Conservation (phyloP, 1,139 yeast species). For the Hansenula lynferdii region DNA sequence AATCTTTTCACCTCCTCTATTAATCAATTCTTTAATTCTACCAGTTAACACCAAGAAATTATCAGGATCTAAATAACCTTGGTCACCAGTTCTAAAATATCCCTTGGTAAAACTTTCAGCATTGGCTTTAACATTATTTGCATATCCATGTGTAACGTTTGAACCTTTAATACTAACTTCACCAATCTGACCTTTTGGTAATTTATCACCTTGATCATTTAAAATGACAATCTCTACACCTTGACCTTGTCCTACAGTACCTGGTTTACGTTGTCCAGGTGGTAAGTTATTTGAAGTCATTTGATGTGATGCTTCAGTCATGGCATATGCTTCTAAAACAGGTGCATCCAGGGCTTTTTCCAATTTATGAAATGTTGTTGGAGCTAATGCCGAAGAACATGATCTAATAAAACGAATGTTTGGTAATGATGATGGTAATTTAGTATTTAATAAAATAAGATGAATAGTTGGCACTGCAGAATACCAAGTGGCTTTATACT, state of each 20-base stretch:
- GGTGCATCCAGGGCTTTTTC: conserved; percentile 57
- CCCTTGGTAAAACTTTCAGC: conserved; percentile 51
- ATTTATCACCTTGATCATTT: conserved; percentile 39
- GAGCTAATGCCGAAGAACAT: conserved; percentile 65
- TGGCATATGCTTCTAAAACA: conserved; percentile 70
- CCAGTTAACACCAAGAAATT: conserved; percentile 58
- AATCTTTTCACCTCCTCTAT: conserved; percentile 68
- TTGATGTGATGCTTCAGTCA: conserved; percentile 72
- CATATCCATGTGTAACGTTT: conserved; percentile 66
- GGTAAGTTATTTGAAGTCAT: conserved; percentile 68
- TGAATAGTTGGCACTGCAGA: conserved; percentile 74
- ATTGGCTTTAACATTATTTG: conserved; percentile 64
- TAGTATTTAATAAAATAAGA: conserved; percentile 49
- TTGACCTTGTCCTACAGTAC: conserved; percentile 68
- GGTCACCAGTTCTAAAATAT: conserved; percentile 71
- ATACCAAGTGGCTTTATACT: conserved; percentile 55
- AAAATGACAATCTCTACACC: conserved; percentile 58
- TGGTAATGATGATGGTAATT: conserved; percentile 45
- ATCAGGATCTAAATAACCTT: conserved; percentile 55
- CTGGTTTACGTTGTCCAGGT: conserved; percentile 57
- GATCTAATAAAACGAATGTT: conserved; percentile 59
- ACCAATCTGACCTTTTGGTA: conserved; percentile 49
- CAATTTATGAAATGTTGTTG: conserved; percentile 49
- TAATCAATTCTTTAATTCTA: conserved; percentile 61
- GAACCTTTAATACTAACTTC: conserved; percentile 63